Evolutionary conservation across 805 yeast species (phyloP).

Genomic region (Saccharomycopsis synnaedendra): DNA sequence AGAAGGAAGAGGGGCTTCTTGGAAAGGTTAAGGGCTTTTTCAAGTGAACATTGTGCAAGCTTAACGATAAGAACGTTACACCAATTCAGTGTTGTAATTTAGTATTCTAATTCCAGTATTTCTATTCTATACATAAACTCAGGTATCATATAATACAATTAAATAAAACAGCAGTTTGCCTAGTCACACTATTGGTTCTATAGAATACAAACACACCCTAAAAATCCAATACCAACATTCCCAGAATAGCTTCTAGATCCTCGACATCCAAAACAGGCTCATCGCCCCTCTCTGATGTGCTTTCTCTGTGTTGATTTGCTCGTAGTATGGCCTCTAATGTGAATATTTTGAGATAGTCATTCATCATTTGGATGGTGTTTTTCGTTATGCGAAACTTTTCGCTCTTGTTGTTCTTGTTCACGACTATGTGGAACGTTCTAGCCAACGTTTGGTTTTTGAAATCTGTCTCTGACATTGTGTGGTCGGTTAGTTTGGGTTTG

Average conservation of each 20-base stretch:
- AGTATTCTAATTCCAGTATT: no score
- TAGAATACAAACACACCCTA: slow-evolving; percentile 17
- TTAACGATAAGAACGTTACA: no score
- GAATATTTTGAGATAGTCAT: slow-evolving; percentile 46
- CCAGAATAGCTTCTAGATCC: slow-evolving; percentile 45
- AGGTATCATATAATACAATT: no score
- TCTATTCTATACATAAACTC: no score
- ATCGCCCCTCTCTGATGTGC: slow-evolving; percentile 10
- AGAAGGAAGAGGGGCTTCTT: slow-evolving; percentile 3
- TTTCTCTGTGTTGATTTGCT: slow-evolving; percentile 27
- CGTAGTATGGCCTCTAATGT: slow-evolving; percentile 48
- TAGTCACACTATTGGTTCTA: no score
- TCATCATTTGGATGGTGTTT: slow-evolving; percentile 35
- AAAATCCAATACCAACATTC: slow-evolving; percentile 46
- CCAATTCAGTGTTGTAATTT: no score
- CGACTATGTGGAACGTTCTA: slow-evolving; percentile 7
- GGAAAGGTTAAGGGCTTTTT: slow-evolving; percentile 5
- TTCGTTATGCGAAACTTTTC: slow-evolving; percentile 35
- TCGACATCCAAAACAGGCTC: slow-evolving; percentile 35
- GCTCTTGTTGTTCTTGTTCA: background rate
- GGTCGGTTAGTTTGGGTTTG: background rate
- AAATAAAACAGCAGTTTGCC: no score
- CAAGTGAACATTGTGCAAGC: background rate
- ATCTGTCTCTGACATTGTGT: slow-evolving; percentile 4
- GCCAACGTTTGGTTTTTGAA: slow-evolving; percentile 16